Evolutionary conservation across 2,329 filamentous ascomycete genomes (phyloP).

Genomic region (Aspergillus ruber): DNA sequence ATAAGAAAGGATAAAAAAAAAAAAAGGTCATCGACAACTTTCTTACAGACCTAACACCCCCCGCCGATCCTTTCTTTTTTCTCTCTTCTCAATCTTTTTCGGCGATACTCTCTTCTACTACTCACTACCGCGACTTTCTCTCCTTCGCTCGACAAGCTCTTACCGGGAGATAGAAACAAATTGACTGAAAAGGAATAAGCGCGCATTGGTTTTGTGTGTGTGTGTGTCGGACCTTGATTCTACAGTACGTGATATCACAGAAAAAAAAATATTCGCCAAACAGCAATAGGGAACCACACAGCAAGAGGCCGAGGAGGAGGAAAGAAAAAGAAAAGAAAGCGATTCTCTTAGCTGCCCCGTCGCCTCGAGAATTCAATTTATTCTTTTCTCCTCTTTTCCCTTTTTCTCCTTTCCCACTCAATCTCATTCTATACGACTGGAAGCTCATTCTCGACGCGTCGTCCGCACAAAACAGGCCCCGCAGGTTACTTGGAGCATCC

Average conservation of each 20-base stretch:
- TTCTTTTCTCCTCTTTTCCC: constrained; percentile 4
- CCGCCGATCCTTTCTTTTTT: constrained; percentile 10
- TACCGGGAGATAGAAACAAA: too few relatives aligned
- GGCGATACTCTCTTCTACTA: constrained; percentile 1
- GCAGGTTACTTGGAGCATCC: constrained; percentile 17
- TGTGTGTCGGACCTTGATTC: neutral
- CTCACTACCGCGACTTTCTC: constrained; percentile 5
- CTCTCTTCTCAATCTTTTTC: constrained; percentile 5
- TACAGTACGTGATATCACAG: neutral
- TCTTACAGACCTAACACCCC: neutral
- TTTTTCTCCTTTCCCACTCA: constrained; percentile 8
- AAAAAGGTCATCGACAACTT: neutral
- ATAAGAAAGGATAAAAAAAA: neutral
- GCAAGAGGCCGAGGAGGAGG: neutral
- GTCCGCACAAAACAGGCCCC: constrained; percentile 20
- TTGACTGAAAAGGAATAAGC: neutral
- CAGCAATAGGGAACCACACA: neutral
- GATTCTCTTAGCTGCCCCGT: neutral
- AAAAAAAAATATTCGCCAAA: neutral
- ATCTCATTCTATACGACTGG: constrained; percentile 2
- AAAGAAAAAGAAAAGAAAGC: neutral
- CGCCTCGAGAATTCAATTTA: neutral
- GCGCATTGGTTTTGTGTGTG: neutral
- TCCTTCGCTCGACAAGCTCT: constrained; percentile 2
- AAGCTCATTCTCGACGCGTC: constrained; percentile 29